These are phyloP conservation scores for Claviceps cyperi DNA, from an alignment of 2,329 filamentous ascomycete genomes.

Conservation along the genomic window DNA sequence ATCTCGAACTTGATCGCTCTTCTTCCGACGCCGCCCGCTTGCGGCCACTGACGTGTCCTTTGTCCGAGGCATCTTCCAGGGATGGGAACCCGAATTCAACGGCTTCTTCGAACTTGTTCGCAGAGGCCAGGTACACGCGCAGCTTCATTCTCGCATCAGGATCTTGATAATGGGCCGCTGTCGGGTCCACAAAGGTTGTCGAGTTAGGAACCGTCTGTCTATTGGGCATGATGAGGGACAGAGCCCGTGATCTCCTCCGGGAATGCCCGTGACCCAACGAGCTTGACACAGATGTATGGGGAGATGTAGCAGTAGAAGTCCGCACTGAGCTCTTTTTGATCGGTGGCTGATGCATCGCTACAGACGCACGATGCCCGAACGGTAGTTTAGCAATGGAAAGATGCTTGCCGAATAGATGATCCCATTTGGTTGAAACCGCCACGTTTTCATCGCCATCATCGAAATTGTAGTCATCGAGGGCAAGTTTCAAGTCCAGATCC, in stretches of 20 bases:
- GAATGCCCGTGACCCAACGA: constrained; percentile 20
- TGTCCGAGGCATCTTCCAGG: constrained; percentile 27
- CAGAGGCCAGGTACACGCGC: constrained; percentile 71
- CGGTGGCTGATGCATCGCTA: constrained; percentile 33
- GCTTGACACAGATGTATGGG: constrained; percentile 10
- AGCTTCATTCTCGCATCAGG: constrained; percentile 78
- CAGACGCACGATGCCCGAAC: constrained; percentile 37
- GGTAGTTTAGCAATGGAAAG: constrained; percentile 56
- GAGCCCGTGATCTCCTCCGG: constrained; percentile 38
- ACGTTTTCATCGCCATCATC: constrained; percentile 38
- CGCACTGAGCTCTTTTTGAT: constrained; percentile 25
- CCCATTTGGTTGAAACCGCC: constrained; percentile 28
- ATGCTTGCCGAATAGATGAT: constrained; percentile 53
- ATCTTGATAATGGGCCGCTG: constrained; percentile 75
- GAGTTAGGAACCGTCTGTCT: constrained; percentile 19
- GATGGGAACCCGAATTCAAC: constrained; percentile 86
- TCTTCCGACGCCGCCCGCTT: constrained; percentile 13
- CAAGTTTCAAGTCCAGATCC: constrained; percentile 51
- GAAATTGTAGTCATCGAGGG: constrained; percentile 55
- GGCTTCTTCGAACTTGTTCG: constrained; percentile 90
- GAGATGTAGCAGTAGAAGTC: constrained; percentile 13
- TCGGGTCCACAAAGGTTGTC: constrained; percentile 41
- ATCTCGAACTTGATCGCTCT: constrained; percentile 18
- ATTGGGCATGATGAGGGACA: constrained; percentile 38
- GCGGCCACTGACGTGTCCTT: constrained; percentile 13